Base-by-base conservation (phyloP, 148 eudicot species). In the Fagopyrum esculentum region DNA sequence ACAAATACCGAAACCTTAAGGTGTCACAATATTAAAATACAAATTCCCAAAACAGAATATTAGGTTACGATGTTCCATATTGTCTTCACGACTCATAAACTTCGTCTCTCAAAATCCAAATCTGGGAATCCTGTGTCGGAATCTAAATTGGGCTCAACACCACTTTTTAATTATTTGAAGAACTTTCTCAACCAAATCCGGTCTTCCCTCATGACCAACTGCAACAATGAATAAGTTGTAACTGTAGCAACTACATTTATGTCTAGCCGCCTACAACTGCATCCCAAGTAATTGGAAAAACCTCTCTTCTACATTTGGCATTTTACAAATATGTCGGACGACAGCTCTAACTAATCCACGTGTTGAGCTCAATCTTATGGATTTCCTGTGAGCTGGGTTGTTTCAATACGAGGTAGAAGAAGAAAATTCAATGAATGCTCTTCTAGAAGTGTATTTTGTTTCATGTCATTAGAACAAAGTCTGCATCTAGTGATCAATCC, bases 141-240 rank as follows among this genome's bases (percentile, higher is more conserved):
- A 66, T 54, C 57, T 60, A 90, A 48, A 76, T 78, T 79, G 55
- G 89, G 91, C 12, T 3, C 26, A 10, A 83, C 60, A 48, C 84
- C 93, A 61, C 17, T 76, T 76, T 79, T 11, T 72, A 89, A 92
- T 91, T 82, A 85, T 83, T 70, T 85, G 85, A 72, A 73, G 89
- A 47, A 92, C 86, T 80, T 80, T 75, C 73, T 75, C 84, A 5
- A 91, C 96, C 77, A 91, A 79, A 40, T 94, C 93, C 29, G 92
- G 84, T 78, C 77, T 89, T 50, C 66, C 30, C n/a, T 86, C 91
- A 79, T 78, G 85, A 56, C 89, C 93, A 63, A 92, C 98, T 68
- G 91, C 97, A 79, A 80, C 89, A 44, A 94, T 90, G 83, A 91
- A 90, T 81, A 71, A 79, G 73, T 82, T 84, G 82, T 78, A 92